A percentile compares a stretch with the other conserved stretches of the same genome.
Conservation (phyloP, 345 rosid species). For the Leavenworthia alabamica region DNA sequence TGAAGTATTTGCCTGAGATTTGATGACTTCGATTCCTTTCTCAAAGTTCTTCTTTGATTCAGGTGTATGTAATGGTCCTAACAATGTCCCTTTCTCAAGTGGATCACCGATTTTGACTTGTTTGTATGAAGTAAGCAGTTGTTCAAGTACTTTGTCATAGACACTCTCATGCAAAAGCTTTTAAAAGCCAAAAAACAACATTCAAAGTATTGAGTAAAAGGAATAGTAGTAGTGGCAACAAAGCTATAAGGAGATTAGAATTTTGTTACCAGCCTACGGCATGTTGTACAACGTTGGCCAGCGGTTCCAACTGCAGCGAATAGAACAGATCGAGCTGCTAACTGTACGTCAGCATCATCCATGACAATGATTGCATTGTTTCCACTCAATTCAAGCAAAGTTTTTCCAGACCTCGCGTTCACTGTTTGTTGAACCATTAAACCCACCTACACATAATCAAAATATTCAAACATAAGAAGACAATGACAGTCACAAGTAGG, state of each 20-base stretch:
- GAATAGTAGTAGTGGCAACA: not conserved
- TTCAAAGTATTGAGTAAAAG: not conserved
- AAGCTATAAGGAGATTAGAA: conserved; percentile 4
- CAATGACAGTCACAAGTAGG: not conserved
- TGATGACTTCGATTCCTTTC: conserved; percentile 76
- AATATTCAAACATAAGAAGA: not conserved
- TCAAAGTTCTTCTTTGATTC: conserved; percentile 64
- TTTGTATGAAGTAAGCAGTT: conserved; percentile 63
- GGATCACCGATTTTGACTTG: conserved; percentile 94
- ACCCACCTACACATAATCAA: conserved; percentile 57
- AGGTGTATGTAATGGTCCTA: conserved; percentile 83
- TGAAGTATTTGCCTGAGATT: conserved; percentile 62
- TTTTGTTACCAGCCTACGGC: conserved; percentile 89
- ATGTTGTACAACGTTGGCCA: conserved; percentile 98
- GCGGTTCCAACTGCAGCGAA: conserved; percentile 99
- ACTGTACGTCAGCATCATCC: conserved; percentile 83
- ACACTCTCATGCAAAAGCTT: conserved; percentile 90
- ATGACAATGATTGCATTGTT: conserved; percentile 91
- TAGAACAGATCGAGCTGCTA: conserved; percentile 81
- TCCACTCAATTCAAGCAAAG: conserved; percentile 90
- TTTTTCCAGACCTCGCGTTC: conserved; percentile 76
- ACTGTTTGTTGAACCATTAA: conserved; percentile 72
- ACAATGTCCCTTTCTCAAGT: conserved; percentile 70
- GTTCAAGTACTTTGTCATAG: conserved; percentile 62
- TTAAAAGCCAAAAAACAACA: conserved; percentile 21